These are phyloP conservation scores for Penicillium janthinellum DNA, from an alignment of 2,329 filamentous ascomycete genomes.

Conservation along the genomic window DNA sequence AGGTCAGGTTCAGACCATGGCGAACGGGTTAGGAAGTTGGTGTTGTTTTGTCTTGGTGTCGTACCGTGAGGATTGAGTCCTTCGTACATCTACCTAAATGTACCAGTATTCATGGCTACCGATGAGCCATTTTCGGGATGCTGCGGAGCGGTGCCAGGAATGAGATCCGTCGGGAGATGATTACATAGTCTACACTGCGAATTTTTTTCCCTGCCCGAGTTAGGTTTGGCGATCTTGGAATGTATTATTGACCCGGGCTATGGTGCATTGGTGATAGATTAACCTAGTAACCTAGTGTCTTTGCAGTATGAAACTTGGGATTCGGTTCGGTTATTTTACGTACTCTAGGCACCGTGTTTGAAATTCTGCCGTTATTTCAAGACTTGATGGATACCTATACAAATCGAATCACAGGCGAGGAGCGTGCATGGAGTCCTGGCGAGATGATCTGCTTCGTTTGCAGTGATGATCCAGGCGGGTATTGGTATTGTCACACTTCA, in stretches of 20 bases:
- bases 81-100: neutral
- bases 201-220: neutral
- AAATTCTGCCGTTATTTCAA: neutral
- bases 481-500: constrained; percentile 6
- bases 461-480: constrained; percentile 6
- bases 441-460: constrained; percentile 1
- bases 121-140: constrained; percentile 24
- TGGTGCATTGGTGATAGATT: neutral
- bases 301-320: too few species aligned
- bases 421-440: neutral
- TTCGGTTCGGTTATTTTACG: too few species aligned
- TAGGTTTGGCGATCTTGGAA: neutral
- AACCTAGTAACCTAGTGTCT: too few species aligned
- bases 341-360: too few species aligned
- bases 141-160: constrained; percentile 21
- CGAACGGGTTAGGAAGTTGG: neutral
- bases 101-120: neutral
- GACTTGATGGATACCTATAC: neutral
- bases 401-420: neutral
- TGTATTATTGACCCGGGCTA: neutral
- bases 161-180: constrained; percentile 25
- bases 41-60: neutral
- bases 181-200: neutral
- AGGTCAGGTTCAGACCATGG: neutral
- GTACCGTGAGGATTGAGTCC: neutral